Conservation (phyloP, 768 basidiomycete species). For the Dacryopinax primogenitus region DNA sequence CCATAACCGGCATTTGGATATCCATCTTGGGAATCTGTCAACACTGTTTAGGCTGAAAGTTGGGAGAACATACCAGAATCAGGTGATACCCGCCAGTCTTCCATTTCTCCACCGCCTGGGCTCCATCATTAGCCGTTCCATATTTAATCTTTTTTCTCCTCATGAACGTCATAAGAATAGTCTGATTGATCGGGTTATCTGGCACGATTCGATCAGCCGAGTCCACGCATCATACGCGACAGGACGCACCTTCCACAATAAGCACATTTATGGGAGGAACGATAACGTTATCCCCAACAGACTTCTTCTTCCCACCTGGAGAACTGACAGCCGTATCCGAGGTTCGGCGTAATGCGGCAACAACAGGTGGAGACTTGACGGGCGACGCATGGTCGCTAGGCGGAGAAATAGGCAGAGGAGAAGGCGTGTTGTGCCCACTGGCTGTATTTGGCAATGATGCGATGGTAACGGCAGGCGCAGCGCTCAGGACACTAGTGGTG, state of each 20-base stretch:
- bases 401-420: background rate
- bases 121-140: constrained; percentile 86
- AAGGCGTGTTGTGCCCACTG: background rate
- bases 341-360: constrained; percentile 19
- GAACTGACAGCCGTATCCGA: constrained; percentile 24
- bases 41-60: background rate
- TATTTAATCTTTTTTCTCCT: constrained; percentile 90
- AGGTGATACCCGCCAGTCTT: constrained; percentile 83
- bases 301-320: constrained; percentile 39
- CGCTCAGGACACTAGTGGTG: background rate
- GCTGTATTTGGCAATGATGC: background rate
- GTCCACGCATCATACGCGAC: background rate
- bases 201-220: background rate
- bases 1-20: constrained; percentile 99
- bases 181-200: constrained; percentile 99
- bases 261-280: constrained; percentile 95
- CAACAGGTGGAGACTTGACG: background rate
- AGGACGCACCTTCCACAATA: constrained; percentile 80
- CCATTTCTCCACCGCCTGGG: constrained; percentile 95
- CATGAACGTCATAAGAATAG: constrained; percentile 94
- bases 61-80: constrained; percentile 58
- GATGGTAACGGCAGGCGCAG: background rate
- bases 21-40: constrained; percentile 64
- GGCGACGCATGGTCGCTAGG: background rate
- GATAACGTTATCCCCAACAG: constrained; percentile 49